Evolutionary conservation across 148 eudicot genomes (phyloP).

Genomic region (Arbutus unedo): DNA sequence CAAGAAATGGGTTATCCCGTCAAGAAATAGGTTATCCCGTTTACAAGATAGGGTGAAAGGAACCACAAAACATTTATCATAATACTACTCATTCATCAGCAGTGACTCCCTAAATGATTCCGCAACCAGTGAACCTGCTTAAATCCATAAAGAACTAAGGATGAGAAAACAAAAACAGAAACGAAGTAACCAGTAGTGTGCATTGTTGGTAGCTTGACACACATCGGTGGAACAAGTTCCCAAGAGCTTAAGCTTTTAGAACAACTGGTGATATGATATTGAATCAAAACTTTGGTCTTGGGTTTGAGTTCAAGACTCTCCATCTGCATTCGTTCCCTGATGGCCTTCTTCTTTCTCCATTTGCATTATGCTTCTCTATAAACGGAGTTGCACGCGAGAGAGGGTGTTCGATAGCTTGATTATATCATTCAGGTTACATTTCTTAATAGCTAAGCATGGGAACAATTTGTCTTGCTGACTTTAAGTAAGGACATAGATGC

Average conservation of each 20-base stretch:
- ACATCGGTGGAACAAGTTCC: background rate
- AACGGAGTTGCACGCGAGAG: background rate
- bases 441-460: background rate
- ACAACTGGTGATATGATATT: background rate
- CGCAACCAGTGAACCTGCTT: background rate
- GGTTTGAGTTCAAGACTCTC: background rate
- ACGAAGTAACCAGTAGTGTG: background rate
- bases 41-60: background rate
- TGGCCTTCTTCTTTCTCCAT: background rate
- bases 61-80: background rate
- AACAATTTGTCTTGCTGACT: background rate
- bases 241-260: background rate
- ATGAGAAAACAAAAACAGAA: background rate
- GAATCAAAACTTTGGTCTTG: slow-evolving; percentile 1
- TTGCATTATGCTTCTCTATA: background rate
- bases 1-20: background rate
- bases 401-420: background rate
- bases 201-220: background rate
- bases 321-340: background rate
- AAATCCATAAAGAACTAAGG: background rate
- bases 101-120: background rate
- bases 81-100: background rate
- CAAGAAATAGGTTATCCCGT: background rate
- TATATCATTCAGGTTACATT: background rate
- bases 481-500: background rate